Percentiles rank a stretch among this genome's conserved stretches.
Conservation (phyloP, 1,284 basidiomycete genomes). For the Ceratobasidium sp. region DNA sequence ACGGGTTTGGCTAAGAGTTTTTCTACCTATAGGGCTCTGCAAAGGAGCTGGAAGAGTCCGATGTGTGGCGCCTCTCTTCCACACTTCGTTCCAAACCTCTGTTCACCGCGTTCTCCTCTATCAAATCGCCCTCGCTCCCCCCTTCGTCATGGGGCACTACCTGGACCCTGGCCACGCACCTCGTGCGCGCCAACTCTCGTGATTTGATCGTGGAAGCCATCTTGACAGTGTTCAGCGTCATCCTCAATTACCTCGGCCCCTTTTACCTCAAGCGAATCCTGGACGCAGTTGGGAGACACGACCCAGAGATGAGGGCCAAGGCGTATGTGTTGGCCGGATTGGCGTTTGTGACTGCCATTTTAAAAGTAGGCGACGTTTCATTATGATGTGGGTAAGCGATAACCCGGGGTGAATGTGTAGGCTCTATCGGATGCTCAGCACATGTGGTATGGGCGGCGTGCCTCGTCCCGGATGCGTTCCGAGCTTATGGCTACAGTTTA, state of each 20-base stretch:
- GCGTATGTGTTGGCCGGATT: conserved; percentile 82
- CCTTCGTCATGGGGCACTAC: conserved; percentile 34
- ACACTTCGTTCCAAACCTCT: conserved; percentile 76
- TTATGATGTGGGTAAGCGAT: conserved; percentile 26
- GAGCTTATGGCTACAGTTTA: conserved; percentile 88
- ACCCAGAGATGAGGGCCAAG: conserved; percentile 64
- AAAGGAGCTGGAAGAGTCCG: conserved; percentile 74
- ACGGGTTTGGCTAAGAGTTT: conserved; percentile 58
- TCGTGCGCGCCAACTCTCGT: conserved; percentile 78
- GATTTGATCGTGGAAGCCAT: conserved; percentile 80
- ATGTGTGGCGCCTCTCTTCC: conserved; percentile 79
- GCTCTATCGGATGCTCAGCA: conserved; percentile 81
- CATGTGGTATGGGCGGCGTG: conserved; percentile 82
- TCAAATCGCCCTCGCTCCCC: conserved; percentile 36
- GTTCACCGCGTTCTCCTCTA: conserved; percentile 69
- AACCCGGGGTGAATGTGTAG: conserved; percentile 50
- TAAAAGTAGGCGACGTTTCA: conserved; percentile 59
- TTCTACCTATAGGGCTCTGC: conserved; percentile 66
- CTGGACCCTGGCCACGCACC: conserved; percentile 58
- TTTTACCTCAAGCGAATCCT: conserved; percentile 67
- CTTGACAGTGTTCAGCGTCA: conserved; percentile 73
- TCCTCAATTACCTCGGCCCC: conserved; percentile 77
- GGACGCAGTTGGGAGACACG: conserved; percentile 52
- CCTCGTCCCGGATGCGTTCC: conserved; percentile 74
- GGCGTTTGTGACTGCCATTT: conserved; percentile 69